Conservation (phyloP, 176 grass and related monocot genomes). For the Oryza meridionalis region DNA sequence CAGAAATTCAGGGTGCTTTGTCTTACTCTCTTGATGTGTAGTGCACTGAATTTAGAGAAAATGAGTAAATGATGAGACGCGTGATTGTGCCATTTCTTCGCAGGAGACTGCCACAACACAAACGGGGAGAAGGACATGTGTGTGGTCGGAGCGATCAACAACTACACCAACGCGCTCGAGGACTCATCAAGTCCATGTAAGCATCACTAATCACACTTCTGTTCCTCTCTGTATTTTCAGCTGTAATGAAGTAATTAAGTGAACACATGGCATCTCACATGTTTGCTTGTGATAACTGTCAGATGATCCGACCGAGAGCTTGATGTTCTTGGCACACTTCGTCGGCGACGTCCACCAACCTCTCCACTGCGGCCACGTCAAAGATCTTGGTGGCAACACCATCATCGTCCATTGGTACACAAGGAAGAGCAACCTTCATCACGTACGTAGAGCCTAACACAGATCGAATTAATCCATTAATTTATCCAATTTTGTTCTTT, state of each 20-base stretch:
- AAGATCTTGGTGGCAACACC: constrained; percentile 60
- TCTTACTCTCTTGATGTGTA: background rate
- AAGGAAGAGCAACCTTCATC: constrained; percentile 68
- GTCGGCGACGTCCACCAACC: constrained; percentile 77
- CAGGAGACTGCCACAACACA: constrained; percentile 71
- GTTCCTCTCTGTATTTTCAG: background rate
- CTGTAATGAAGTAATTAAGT: background rate
- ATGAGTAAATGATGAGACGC: background rate
- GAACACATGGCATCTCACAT: background rate
- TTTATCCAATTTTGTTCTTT: background rate
- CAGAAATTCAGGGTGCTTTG: background rate
- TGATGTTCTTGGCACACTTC: constrained; percentile 74
- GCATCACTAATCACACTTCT: background rate
- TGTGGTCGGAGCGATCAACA: constrained; percentile 77
- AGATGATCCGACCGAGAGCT: constrained; percentile 54
- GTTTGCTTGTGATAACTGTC: background rate
- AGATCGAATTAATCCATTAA: background rate
- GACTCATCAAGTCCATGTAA: constrained; percentile 54
- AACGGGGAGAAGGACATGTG: constrained; percentile 56
- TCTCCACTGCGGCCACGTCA: constrained; percentile 46
- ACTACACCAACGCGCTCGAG: constrained; percentile 58
- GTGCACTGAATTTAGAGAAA: background rate
- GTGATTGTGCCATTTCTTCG: background rate
- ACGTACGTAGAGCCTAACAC: constrained; percentile 14
- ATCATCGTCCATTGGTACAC: constrained; percentile 66